Evolutionary conservation across 169 alveolate species (phyloP).

Genomic region (Plasmodium ovale): DNA sequence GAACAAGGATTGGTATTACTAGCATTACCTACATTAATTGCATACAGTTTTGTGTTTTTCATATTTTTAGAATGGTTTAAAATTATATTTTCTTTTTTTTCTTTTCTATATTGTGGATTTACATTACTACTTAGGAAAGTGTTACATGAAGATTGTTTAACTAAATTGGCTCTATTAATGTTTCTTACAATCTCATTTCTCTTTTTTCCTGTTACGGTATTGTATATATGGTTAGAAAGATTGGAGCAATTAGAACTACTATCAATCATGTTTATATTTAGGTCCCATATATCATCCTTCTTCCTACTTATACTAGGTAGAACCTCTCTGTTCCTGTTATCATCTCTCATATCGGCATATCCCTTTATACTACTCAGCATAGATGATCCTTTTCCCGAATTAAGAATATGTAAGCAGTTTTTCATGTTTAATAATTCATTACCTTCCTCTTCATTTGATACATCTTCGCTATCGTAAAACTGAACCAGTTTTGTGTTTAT

Average conservation of each 20-base stretch:
- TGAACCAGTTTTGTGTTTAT: conserved; percentile 62
- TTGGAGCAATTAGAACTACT: conserved; percentile 8
- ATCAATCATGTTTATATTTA: conserved; percentile 3
- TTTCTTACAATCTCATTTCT: not conserved
- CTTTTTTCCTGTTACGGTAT: not conserved
- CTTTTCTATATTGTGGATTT: not conserved
- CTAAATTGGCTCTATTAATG: conserved; percentile 24
- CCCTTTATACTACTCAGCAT: conserved; percentile 2
- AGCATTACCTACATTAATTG: not conserved
- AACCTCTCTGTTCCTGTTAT: not conserved
- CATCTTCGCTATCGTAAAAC: conserved; percentile 20
- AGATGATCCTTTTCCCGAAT: not conserved
- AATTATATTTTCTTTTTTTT: conserved; percentile 9
- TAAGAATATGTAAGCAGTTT: conserved; percentile 7
- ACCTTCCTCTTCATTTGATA: not conserved
- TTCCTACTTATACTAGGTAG: not conserved
- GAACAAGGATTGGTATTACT: not conserved
- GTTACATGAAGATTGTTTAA: conserved; percentile 3
- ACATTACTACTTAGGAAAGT: not conserved
- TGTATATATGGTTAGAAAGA: not conserved
- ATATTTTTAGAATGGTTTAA: not conserved
- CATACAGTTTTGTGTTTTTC: conserved; percentile 17
- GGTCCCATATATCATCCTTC: not conserved
- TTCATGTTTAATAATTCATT: conserved; percentile 3
- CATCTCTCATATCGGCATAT: not conserved